Conservation (phyloP, 768 basidiomycete species). For the Coprinellus micaceus region DNA sequence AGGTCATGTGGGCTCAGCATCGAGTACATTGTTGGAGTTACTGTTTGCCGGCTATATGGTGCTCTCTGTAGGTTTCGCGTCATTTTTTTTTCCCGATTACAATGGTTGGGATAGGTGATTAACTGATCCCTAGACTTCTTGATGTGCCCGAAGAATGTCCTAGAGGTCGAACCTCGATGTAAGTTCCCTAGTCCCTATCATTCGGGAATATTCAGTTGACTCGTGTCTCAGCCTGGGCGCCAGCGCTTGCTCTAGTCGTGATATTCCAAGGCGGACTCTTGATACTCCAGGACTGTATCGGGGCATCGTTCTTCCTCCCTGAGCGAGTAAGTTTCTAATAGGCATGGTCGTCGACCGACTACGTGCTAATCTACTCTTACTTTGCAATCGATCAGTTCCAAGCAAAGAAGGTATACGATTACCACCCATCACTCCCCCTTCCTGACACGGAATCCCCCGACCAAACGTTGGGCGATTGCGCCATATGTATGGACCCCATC, state of each 20-base stretch:
- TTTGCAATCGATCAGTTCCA: slow-evolving; percentile 43
- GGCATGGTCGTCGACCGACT: too few relatives aligned
- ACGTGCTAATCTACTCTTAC: not conserved
- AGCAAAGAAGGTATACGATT: slow-evolving; percentile 66
- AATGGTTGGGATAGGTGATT: not conserved
- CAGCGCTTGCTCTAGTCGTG: slow-evolving; percentile 55
- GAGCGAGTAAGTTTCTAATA: slow-evolving; percentile 43
- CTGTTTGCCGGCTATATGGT: slow-evolving; percentile 63
- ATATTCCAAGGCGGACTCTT: slow-evolving; percentile 59
- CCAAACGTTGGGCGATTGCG: slow-evolving; percentile 78
- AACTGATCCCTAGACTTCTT: slow-evolving; percentile 60
- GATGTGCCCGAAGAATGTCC: slow-evolving; percentile 78
- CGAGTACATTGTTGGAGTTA: slow-evolving; percentile 77
- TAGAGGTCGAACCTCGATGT: slow-evolving; percentile 77
- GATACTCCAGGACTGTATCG: slow-evolving; percentile 69
- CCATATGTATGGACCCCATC: slow-evolving; percentile 92
- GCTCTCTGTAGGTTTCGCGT: slow-evolving; percentile 61
- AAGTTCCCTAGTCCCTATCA: slow-evolving; percentile 22
- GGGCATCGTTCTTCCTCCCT: slow-evolving; percentile 84
- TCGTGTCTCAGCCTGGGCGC: slow-evolving; percentile 55
- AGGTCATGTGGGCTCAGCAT: slow-evolving; percentile 63
- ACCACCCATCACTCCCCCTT: slow-evolving; percentile 74
- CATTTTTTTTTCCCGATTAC: not conserved
- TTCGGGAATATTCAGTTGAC: not conserved
- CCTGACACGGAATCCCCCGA: slow-evolving; percentile 74